Base-by-base conservation (phyloP, 2,329 filamentous ascomycete genomes). In the Sporothrix protearum region DNA sequence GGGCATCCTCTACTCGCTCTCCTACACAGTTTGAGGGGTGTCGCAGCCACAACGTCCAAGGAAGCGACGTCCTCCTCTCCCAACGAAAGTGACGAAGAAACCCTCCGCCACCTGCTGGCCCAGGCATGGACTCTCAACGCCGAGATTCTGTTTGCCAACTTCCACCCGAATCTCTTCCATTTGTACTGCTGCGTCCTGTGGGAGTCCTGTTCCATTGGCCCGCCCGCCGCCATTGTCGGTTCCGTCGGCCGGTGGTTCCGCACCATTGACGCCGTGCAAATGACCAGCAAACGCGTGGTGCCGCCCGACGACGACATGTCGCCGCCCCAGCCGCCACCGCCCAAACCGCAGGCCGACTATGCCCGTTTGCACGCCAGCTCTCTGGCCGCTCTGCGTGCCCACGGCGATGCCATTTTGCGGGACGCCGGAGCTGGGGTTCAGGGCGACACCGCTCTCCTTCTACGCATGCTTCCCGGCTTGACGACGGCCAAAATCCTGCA, bases 51-150 rank as follows among this genome's bases (percentile, higher is more conserved):
- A 3, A 7, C n/a, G 6, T 8, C n/a, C 7, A 47, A 47, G n/a
- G 33, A 53, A 19, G 33, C 33, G 19, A 7, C 57, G 6, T 3
- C 33, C 30, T 61, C 57, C 2, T 28, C 59, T 14, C n/a, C n/a
- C n/a, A n/a, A n/a, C n/a, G 30, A 10, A 7, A 2, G 10, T 2
- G n/a, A 22, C 33, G 22, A 47, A 42, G 22, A 47, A 42, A 10
- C 14, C 12, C 42, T 66, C 16, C 39, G 19, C 16, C 30, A n/a
- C 30, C 47, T 51, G 4, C 4, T 76, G 22, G 73, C 75, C 71
- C 71, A 70, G 25, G 75, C 66, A 1, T 76, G 75, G 75, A 47
- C 71, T 14, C 69, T 76, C 51, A 76, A 75, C 55, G 71, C 74
- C 12, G 71, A 75, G 36, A 67, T 74, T 33, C n/a, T 74, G 19